Conservation (phyloP, 2,329 filamentous ascomycete species). For the Neodidymelliopsis sp. region DNA sequence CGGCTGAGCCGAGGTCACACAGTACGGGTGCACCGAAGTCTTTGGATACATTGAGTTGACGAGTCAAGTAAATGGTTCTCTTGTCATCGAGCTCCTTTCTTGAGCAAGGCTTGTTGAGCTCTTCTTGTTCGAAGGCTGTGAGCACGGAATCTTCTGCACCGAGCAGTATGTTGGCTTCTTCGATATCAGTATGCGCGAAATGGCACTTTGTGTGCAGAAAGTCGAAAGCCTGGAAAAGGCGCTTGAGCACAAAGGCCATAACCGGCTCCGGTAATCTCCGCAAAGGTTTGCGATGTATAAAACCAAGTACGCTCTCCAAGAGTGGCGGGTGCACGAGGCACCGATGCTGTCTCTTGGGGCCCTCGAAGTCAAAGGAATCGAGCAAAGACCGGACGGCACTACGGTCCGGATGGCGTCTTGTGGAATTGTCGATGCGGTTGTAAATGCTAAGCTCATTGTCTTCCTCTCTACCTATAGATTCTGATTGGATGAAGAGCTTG, state of each 20-base stretch:
- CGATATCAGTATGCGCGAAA: conserved; percentile 1
- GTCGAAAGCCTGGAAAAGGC: conserved; percentile 25
- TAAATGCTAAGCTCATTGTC: conserved; percentile 16
- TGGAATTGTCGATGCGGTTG: conserved; percentile 7
- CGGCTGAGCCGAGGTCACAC: conserved; percentile 39
- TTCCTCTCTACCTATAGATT: conserved; percentile 6
- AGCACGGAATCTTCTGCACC: conserved; percentile 36
- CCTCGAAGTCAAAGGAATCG: conserved; percentile 46
- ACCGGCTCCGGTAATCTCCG: conserved; percentile 29
- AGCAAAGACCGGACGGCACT: conserved; percentile 40
- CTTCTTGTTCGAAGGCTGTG: conserved; percentile 34
- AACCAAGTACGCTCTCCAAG: conserved; percentile 32
- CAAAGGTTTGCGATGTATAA: conserved; percentile 21
- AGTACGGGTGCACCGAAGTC: not conserved
- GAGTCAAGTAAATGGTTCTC: conserved; percentile 36
- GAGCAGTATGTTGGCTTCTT: conserved; percentile 44
- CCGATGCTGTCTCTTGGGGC: conserved; percentile 39
- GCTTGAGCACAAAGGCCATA: conserved; percentile 28
- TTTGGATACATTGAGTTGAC: conserved; percentile 7
- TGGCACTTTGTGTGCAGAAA: not conserved
- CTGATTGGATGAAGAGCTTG: conserved; percentile 11
- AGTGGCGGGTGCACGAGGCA: conserved; percentile 50
- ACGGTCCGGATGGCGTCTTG: conserved; percentile 38
- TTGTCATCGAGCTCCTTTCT: conserved; percentile 38
- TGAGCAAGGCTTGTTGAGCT: conserved; percentile 34